These are phyloP conservation scores for Erodium texanum DNA, from an alignment of 441 rosid genomes.

Conservation along the genomic window DNA sequence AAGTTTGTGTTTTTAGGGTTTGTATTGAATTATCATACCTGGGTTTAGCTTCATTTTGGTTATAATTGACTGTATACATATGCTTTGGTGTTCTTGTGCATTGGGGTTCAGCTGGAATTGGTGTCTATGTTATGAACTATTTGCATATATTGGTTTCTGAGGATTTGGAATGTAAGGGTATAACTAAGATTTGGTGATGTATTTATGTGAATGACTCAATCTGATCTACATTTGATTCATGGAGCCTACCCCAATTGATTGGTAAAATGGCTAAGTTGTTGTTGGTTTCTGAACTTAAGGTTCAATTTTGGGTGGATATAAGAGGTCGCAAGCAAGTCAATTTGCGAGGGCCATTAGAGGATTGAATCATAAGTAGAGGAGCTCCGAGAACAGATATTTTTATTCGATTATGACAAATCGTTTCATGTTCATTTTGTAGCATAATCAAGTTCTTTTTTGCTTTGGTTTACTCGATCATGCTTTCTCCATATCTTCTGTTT, in stretches of 20 bases:
- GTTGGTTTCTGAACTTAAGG: not conserved
- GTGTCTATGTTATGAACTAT: too few species aligned
- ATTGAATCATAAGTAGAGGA: not conserved
- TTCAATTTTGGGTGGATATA: not conserved
- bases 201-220: too few species aligned
- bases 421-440: not conserved
- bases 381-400: not conserved
- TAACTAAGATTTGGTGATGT: too few species aligned
- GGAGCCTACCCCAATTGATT: not conserved
- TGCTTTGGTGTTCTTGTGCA: too few species aligned
- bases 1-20: not conserved
- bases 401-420: not conserved
- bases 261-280: not conserved
- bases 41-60: not conserved
- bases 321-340: not conserved
- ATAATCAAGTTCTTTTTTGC: not conserved
- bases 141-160: too few species aligned
- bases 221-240: too few species aligned
- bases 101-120: too few species aligned
- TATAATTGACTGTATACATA: not conserved
- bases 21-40: not conserved
- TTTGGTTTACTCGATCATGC: too few species aligned
- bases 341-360: not conserved
- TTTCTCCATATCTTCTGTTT: slow-evolving; percentile 4
- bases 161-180: too few species aligned